phyloP scores from a whole-genome alignment of 176 grass and related monocot genomes.

The Poa annua region DNA sequence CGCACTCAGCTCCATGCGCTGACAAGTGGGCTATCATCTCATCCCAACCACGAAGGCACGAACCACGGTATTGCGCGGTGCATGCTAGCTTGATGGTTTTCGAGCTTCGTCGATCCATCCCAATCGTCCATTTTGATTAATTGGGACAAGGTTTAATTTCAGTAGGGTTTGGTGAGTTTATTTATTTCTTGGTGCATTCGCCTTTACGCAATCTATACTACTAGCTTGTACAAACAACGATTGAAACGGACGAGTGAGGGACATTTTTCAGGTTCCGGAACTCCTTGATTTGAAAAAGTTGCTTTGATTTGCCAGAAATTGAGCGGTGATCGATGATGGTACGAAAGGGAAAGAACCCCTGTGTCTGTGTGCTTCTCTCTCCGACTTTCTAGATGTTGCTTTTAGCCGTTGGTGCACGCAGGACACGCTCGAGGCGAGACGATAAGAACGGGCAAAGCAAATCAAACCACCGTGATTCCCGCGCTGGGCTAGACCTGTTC shows the following conservation, averaged over 20 bases:
- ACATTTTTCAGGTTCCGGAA: constrained; percentile 3
- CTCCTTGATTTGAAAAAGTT: constrained; percentile 15
- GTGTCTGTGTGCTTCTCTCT: not conserved
- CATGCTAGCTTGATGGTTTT: not conserved
- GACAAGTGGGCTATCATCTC: not conserved
- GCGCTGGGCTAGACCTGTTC: constrained; percentile 3
- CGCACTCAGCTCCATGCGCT: not conserved
- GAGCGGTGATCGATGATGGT: not conserved
- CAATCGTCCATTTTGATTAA: not conserved
- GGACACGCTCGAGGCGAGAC: not conserved
- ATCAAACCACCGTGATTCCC: constrained; percentile 25
- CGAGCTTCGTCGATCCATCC: constrained; percentile 17
- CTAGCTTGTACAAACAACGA: constrained; percentile 16
- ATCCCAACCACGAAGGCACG: not conserved
- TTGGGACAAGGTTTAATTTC: not conserved
- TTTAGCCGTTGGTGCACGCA: constrained; percentile 28
- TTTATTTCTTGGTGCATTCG: constrained; percentile 9
- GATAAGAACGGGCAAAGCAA: not conserved
- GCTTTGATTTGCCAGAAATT: not conserved
- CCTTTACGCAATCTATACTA: not conserved
- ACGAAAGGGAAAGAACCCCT: not conserved
- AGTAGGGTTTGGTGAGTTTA: constrained; percentile 20
- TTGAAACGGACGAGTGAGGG: not conserved
- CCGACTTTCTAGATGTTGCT: not conserved
- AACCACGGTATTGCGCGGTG: not conserved